Evolutionary conservation across 305 asterid species (phyloP), one percentile per base, ranked within the genome.

Genomic region (Solanum hybrid): DNA sequence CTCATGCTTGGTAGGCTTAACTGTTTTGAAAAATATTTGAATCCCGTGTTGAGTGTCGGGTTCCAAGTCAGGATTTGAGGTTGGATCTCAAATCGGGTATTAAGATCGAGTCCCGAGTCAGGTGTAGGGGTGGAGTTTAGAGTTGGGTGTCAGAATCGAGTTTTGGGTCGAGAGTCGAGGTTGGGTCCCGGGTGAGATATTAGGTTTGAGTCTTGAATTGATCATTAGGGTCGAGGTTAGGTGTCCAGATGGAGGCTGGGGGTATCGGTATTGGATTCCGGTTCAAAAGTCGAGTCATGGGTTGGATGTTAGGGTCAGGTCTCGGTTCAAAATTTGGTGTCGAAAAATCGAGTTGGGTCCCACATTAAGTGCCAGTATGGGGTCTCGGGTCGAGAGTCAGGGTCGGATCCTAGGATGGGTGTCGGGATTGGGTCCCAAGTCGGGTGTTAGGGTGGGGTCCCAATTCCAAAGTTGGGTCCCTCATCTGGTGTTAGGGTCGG

Each of bases 331-430:
- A 64, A 64, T 2, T 64, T 1, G 72, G 12, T 4, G 13, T 64
- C 6, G 0, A 2, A 64, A 64, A 4, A 3, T 2, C 0, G 12
- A 64, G 1, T 64, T 1, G 27, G 27, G 6, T 64, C 26, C 27
- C 72, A 64, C 72, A 22, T 64, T 64, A 64, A 64, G 6, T 64
- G 72, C 0, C 1, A 22, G 1, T 60, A 60, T 60, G 9, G 5
- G 71, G 26, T 60, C 26, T 1, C 2, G 1, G 24, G 71, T 60
- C 1, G 13, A 22, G 72, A 64, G 27, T 64, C 3, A 2, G 6
- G 13, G 27, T 22, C 0, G 26, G 27, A 64, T 22, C 72, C 27
- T 64, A 64, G 27, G 72, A 22, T 64, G 12, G 72, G 6, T 64
- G 27, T 64, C 5, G 12, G 27, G 5, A 22, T 64, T 1, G 12